Base-by-base conservation (phyloP, 208 protist species). In the Kentomonas sorsogonicus region DNA sequence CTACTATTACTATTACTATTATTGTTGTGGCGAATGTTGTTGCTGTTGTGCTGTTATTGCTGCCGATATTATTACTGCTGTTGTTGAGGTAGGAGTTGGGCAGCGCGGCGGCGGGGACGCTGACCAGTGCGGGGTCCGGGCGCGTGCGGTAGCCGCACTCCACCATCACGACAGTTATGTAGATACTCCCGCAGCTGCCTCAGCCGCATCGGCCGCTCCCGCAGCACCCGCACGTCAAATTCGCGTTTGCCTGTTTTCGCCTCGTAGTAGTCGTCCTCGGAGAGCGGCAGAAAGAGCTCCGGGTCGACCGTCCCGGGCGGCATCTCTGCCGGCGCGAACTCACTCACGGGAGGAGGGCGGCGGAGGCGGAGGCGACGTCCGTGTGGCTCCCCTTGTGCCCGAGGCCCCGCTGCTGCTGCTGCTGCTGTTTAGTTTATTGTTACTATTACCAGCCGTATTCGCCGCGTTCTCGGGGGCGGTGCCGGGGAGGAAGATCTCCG, bases 151-250 rank as follows among this genome's bases (percentile, higher is more conserved):
- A 90, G 1, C 83, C 83, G 23, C 77, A 86, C 53, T 85, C 58
- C 27, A 86, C 66, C 1, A 93, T 45, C 1, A 93, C 77, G n/a
- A 3, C 68, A 72, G 53, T 82, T 76, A 63, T 77, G 70, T 5
- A 93, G 57, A 72, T 93, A 93, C 41, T 84, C 72, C 18, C 77
- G 23, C 53, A 93, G 53, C 64, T 82, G 73, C 33, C 69, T 63
- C 25, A 90, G 72, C 44, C 85, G 75, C 11, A 72, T 40, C 13
- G 74, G 67, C 51, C 74, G 69, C 18, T 57, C 56, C 7, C 69
- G 65, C 58, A 89, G 53, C 47, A 62, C 69, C 0, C 59, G 66
- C 11, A 90, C 77, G 33, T 90, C 86, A 56, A 87, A 77, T 53
- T 87, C 80, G 1, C 60, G 31, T 40, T 69, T 73, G 10, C 75